A percentile compares a stretch with the other conserved stretches of the same genome.
These are phyloP conservation scores for Ehretia macrophylla DNA, from an alignment of 257 asterid genomes.

Conservation along the genomic window DNA sequence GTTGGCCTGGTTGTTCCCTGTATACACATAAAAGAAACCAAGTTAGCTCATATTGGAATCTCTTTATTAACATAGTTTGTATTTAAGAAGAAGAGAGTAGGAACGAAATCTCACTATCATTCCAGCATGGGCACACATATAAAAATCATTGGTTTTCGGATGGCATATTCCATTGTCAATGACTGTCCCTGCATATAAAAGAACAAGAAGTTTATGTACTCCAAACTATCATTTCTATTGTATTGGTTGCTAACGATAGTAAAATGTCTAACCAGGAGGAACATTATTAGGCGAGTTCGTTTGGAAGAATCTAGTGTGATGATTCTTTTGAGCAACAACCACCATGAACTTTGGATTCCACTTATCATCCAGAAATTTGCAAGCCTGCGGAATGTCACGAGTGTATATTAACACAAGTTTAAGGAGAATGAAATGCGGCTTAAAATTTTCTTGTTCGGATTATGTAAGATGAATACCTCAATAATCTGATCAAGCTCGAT, in stretches of 20 bases:
- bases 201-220: not conserved
- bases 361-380: conserved; percentile 41
- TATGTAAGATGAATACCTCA: conserved; percentile 33
- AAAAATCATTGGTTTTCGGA: conserved; percentile 57
- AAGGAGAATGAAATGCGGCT: not conserved
- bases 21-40: not conserved
- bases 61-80: not conserved
- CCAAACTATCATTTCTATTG: not conserved
- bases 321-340: conserved; percentile 69
- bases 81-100: not conserved
- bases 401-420: not conserved
- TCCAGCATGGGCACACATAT: conserved; percentile 82
- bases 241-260: not conserved
- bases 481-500: conserved; percentile 62
- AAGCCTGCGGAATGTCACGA: conserved; percentile 39
- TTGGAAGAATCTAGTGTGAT: conserved; percentile 66
- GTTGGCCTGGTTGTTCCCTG: conserved; percentile 82
- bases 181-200: conserved; percentile 54
- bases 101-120: conserved; percentile 45
- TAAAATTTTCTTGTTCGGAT: not conserved
- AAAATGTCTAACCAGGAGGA: conserved; percentile 51
- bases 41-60: not conserved
- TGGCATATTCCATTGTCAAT: conserved; percentile 61
- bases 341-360: conserved; percentile 65
- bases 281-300: conserved; percentile 46